Percentiles rank a stretch among this genome's conserved stretches.
These are phyloP conservation scores for Xylaria venustula DNA, from an alignment of 495 filamentous ascomycete genomes.

Conservation along the genomic window DNA sequence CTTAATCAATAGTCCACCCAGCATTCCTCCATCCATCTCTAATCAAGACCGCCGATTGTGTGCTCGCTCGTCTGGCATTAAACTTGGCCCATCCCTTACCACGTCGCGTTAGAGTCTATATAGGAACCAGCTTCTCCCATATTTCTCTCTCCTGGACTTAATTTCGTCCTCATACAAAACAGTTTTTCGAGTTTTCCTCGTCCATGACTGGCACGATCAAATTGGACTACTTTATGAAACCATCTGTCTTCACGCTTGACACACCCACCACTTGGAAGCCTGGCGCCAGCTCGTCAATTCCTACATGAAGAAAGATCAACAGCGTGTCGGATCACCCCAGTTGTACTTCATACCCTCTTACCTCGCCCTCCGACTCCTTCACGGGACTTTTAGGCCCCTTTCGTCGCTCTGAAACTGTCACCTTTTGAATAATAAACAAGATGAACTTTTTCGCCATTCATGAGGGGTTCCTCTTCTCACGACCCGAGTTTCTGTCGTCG, in stretches of 20 bases:
- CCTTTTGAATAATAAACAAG: constrained; percentile 10
- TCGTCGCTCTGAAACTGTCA: not conserved
- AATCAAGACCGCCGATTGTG: not conserved
- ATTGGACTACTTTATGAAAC: not conserved
- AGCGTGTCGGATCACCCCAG: not conserved
- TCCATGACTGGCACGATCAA: not conserved
- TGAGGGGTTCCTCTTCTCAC: constrained; percentile 36
- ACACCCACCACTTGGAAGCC: not conserved
- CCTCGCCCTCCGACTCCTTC: not conserved
- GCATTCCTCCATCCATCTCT: not conserved
- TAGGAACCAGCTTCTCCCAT: not conserved
- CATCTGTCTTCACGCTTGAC: not conserved
- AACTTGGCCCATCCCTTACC: not conserved
- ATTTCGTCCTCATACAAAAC: not conserved
- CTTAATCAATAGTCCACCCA: not conserved
- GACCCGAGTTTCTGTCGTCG: constrained; percentile 34
- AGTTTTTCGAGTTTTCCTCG: not conserved
- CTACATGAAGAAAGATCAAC: not conserved
- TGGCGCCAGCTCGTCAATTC: not conserved
- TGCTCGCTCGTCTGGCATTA: not conserved
- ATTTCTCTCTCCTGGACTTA: not conserved
- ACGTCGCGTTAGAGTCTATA: not conserved
- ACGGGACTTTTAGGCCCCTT: not conserved
- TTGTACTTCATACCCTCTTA: not conserved
- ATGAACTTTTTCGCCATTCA: constrained; percentile 31